phyloP scores from a whole-genome alignment of 2,329 filamentous ascomycete genomes.

The Pseudogymnoascus sp. region DNA sequence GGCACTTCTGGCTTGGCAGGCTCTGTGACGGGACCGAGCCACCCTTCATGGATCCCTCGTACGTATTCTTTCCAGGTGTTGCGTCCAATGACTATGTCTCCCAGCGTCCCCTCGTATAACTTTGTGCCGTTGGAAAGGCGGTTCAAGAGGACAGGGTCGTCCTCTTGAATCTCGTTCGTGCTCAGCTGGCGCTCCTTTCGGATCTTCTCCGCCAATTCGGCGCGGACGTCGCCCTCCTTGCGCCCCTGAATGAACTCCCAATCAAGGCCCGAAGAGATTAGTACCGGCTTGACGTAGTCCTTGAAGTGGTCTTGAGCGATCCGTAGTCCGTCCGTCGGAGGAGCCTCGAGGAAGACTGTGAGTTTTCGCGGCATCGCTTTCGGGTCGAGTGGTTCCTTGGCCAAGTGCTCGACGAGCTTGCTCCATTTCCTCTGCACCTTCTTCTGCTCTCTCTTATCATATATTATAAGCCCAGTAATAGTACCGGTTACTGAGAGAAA shows the following conservation, averaged over 20 bases:
- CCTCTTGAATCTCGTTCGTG: slow-evolving; percentile 32
- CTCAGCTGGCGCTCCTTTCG: slow-evolving; percentile 54
- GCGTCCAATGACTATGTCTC: slow-evolving; percentile 82
- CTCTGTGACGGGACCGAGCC: slow-evolving; percentile 75
- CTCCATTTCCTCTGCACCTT: slow-evolving; percentile 81
- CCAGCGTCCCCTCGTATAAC: slow-evolving; percentile 66
- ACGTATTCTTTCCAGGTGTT: slow-evolving; percentile 98
- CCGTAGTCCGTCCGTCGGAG: slow-evolving; percentile 78
- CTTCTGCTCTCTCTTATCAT: slow-evolving; percentile 88
- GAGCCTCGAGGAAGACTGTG: slow-evolving; percentile 77
- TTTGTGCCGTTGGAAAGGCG: slow-evolving; percentile 60
- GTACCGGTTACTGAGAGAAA: slow-evolving; percentile 76
- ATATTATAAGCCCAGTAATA: slow-evolving; percentile 74
- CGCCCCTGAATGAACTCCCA: slow-evolving; percentile 94
- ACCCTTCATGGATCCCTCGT: slow-evolving; percentile 87
- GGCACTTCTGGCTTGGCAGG: slow-evolving; percentile 37
- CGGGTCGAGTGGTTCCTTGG: slow-evolving; percentile 64
- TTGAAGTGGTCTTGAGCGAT: slow-evolving; percentile 90
- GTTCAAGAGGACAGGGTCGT: slow-evolving; percentile 56
- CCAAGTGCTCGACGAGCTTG: slow-evolving; percentile 75
- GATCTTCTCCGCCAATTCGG: slow-evolving; percentile 79
- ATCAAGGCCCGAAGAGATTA: slow-evolving; percentile 83
- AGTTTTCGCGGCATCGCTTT: slow-evolving; percentile 74
- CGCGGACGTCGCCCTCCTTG: slow-evolving; percentile 85
- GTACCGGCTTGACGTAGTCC: slow-evolving; percentile 88